These are phyloP conservation scores for Cnidoscolus chayamansa DNA, from an alignment of 441 rosid species.

Conservation along the genomic window DNA sequence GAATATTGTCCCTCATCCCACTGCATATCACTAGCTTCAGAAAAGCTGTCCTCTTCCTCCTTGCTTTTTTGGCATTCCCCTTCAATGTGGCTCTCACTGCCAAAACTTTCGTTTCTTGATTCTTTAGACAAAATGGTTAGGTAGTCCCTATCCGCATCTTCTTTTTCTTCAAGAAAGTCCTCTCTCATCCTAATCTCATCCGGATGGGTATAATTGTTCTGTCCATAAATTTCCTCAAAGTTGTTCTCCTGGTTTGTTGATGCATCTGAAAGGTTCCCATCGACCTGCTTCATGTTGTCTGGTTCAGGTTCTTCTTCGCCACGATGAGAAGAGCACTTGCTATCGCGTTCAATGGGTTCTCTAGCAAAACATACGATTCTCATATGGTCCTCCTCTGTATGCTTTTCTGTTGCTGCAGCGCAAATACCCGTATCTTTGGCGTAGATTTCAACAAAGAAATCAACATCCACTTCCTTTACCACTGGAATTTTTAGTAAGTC, in stretches of 20 bases:
- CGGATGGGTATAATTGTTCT: constrained; percentile 3
- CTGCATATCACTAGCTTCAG: constrained; percentile 42
- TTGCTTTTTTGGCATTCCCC: constrained; percentile 21
- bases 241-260: constrained; percentile 40
- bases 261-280: constrained; percentile 34
- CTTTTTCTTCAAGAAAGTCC: constrained; percentile 13
- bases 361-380: constrained; percentile 6
- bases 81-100: constrained; percentile 20
- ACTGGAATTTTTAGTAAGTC: constrained; percentile 14
- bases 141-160: constrained; percentile 20
- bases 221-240: constrained; percentile 29
- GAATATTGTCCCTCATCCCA: constrained; percentile 41
- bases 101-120: constrained; percentile 12
- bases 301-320: constrained; percentile 19
- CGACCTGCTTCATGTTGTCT: constrained; percentile 23
- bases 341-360: neutral
- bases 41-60: constrained; percentile 22
- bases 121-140: constrained; percentile 16
- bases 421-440: constrained; percentile 32
- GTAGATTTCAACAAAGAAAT: constrained; percentile 46
- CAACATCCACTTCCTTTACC: constrained; percentile 23
- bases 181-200: constrained; percentile 4
- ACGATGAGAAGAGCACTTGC: neutral
- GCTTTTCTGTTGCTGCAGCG: constrained; percentile 20
- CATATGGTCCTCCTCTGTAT: constrained; percentile 20